A percentile compares a stretch with the other conserved stretches of the same genome.
phyloP scores from a whole-genome alignment of 2,329 filamentous ascomycete species.

The Aspergillus sp. region DNA sequence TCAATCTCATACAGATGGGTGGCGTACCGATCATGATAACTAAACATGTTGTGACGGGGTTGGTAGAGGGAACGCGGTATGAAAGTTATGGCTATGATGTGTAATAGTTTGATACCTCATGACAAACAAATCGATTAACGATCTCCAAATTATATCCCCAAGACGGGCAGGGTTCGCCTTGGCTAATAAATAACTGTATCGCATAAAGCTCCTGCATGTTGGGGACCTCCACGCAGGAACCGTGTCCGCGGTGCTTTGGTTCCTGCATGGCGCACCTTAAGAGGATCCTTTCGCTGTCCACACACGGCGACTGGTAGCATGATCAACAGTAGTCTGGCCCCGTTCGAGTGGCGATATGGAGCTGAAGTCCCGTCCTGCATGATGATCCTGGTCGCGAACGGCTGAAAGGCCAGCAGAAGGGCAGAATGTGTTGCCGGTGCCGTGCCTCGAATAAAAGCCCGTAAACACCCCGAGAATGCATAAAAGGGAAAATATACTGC shows the following conservation, averaged over 20 bases:
- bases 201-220: neutral
- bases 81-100: slow-evolving; percentile 4
- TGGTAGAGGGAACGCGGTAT: neutral
- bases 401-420: neutral
- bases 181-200: too few relatives aligned
- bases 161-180: neutral
- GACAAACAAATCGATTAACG: neutral
- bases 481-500: too few relatives aligned
- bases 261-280: neutral
- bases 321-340: neutral
- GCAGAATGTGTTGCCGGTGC: neutral
- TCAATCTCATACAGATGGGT: neutral
- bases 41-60: neutral
- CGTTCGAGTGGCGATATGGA: neutral
- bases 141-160: too few relatives aligned
- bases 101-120: slow-evolving; percentile 1
- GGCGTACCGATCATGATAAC: neutral
- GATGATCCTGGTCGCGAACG: neutral
- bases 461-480: too few relatives aligned
- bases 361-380: neutral
- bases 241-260: neutral
- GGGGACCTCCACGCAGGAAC: neutral
- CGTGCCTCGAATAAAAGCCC: neutral
- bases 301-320: neutral
- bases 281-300: neutral